Base-by-base conservation (phyloP, 2,329 filamentous ascomycete species). In the Fusarium veterinarium region DNA sequence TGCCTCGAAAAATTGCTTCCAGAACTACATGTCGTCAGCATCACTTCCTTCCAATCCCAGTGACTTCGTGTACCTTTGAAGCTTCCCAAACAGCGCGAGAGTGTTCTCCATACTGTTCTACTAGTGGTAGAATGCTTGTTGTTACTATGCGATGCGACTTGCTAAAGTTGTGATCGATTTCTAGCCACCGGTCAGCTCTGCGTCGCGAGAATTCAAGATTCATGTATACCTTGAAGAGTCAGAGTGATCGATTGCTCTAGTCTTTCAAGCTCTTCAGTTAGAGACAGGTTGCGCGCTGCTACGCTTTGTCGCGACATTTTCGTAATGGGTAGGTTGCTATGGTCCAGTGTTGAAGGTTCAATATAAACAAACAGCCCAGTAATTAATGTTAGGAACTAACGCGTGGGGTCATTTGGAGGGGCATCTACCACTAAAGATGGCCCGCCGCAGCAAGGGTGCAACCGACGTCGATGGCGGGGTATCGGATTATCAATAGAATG, bases 1-100 rank as follows among this genome's bases (percentile, higher is more conserved):
- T 40, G 96, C 95, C 84, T 99, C 96, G 83, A 99, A 99, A 86
- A 99, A 99, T 85, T 98, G 95, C 83, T 99, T 99, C 96, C 96
- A 99, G 83, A 99, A 99, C 93, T 97, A 78, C 17, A 60, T 33
- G 13, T 33, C 56, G 38, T 70, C 17, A 67, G 65, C 31, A 44
- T 30, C 25, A 14, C 28, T 17, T 17, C 44, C 8, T 31, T 19
- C 14, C 3, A 14, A 28, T 1, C 5, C 14, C 1, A 19, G 19
- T 11, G 30, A 25, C 11, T 2, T 2, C 11, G 13, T 16, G 4
- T 60, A 95, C 94, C 90, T 97, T 97, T 60, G 95, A 97, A 28
- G 95, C 95, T 77, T 98, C 95, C 96, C 96, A 99, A 4, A 99
- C 95, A 53, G 95, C 91, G 71, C 92, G 92, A 4, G 96, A 98